Conservation (phyloP, 352 stramenopile species). For the Blastocystis sp. region DNA sequence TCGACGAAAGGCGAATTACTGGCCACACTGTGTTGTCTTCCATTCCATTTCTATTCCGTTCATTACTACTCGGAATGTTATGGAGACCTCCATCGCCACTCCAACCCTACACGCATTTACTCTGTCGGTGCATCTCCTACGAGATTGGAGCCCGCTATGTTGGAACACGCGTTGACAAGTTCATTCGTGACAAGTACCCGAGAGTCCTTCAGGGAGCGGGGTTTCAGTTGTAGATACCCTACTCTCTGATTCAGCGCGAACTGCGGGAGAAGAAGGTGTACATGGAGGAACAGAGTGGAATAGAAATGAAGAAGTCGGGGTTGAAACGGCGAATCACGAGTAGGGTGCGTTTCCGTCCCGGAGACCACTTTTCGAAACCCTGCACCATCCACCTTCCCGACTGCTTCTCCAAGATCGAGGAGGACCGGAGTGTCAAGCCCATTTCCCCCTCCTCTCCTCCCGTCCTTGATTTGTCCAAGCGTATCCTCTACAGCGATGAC, state of each 20-base stretch:
- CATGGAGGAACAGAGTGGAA: not conserved
- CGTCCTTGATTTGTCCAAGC: not conserved
- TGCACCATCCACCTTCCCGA: constrained; percentile 50
- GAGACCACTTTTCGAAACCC: not conserved
- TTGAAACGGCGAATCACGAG: not conserved
- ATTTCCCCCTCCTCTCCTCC: not conserved
- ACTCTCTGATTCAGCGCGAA: constrained; percentile 44
- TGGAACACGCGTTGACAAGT: constrained; percentile 48
- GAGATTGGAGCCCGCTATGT: not conserved
- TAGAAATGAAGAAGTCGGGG: constrained; percentile 1
- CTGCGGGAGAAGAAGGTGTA: constrained; percentile 38
- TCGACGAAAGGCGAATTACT: not conserved
- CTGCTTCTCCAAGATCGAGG: constrained; percentile 36
- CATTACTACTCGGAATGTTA: not conserved
- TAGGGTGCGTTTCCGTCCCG: constrained; percentile 17
- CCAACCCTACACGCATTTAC: not conserved
- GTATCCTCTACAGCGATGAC: constrained; percentile 28
- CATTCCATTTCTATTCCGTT: not conserved
- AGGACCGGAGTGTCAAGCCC: not conserved
- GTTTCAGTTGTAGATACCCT: constrained; percentile 9
- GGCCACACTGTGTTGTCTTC: not conserved
- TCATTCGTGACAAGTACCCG: constrained; percentile 49
- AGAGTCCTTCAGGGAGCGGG: not conserved
- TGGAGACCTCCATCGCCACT: not conserved
- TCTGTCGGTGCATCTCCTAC: not conserved